Base-by-base conservation (phyloP, 202 grass and related monocot species). In the Setaria viridis region DNA sequence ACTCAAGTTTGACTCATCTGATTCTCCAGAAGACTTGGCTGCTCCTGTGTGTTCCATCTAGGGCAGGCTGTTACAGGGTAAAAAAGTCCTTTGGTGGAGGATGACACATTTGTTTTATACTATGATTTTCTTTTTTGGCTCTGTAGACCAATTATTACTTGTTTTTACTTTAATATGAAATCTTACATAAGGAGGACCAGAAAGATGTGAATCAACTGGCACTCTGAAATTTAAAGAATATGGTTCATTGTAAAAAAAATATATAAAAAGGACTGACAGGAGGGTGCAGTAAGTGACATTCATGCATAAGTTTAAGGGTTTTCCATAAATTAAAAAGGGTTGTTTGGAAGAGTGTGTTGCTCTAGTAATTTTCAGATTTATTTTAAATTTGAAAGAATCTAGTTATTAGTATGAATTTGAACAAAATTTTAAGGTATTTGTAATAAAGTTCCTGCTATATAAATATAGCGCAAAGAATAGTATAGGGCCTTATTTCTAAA, bases 81-180 rank as follows among this genome's bases (percentile, higher is more conserved):
- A 10, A 35, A 16, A 77, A 60, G 55, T 62, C 55, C 37, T 62
- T 77, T 7, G 12, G 6, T 77, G 37, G 37, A 77, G 55, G 43
- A 60, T 29, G 55, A 77, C 60, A 34, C 60, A 51, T 80, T 80
- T 65, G 60, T 53, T 80, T 62, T 54, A 2, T 41, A 41, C 47
- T 37, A 51, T 9, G 17, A 1, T 14, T 80, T 67, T 54, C 32
- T 6, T 65, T 9, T 80, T 53, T 34, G 10, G 10, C 20, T 53
- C 46, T 41, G 10, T 67, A 11, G 17, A 53, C 46, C 19, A 67
- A 21, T 53, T 35, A 5, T 57, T 39, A 33, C 25, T 35, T 51
- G 15, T 53, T 73, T 63, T 51, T 15, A 1, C 5, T 66, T 51
- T 8, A 13, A 51, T 30, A 33, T 33, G 34, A 65, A 48, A 37